A percentile compares a stretch with the other conserved stretches of the same genome.
These are phyloP conservation scores for Dendrobium officinale DNA, from an alignment of 106 monocot genomes.

Conservation along the genomic window DNA sequence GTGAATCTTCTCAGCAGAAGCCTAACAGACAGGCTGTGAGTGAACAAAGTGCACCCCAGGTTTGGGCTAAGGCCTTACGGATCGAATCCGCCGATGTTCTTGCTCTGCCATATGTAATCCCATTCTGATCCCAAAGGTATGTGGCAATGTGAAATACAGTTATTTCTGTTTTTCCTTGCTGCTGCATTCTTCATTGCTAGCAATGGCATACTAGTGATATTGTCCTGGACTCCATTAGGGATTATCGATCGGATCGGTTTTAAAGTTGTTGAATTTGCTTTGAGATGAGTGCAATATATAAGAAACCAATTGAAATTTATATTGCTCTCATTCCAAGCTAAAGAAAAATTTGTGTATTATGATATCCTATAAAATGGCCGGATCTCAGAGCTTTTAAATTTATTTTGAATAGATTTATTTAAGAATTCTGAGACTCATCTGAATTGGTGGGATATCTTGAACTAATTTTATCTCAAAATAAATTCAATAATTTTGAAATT, in stretches of 20 bases:
- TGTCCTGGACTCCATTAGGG: neutral
- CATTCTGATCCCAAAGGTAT: slow-evolving; percentile 40
- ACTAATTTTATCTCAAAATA: too few species aligned
- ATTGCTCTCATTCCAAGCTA: too few species aligned
- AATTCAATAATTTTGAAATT: too few species aligned
- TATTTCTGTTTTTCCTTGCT: neutral
- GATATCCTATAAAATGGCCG: too few species aligned
- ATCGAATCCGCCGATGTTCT: slow-evolving; percentile 47
- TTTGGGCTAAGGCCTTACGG: slow-evolving; percentile 47
- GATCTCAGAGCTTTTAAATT: too few species aligned
- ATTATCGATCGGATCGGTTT: neutral
- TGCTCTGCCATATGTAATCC: slow-evolving; percentile 76
- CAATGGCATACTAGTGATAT: neutral
- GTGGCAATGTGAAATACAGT: slow-evolving; percentile 10
- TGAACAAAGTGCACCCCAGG: slow-evolving; percentile 21
- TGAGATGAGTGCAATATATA: too few species aligned
- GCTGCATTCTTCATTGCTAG: neutral
- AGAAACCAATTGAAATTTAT: too few species aligned
- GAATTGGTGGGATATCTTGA: too few species aligned
- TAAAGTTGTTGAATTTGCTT: neutral
- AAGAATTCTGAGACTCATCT: too few species aligned
- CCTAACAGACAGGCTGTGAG: slow-evolving; percentile 2
- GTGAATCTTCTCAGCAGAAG: slow-evolving; percentile 7
- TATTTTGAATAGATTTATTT: neutral
- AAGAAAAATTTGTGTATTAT: too few species aligned